A percentile compares a stretch with the other conserved stretches of the same genome.
phyloP scores from a whole-genome alignment of 192 early-diverging fungal species.

The Coemansia sp. region DNA sequence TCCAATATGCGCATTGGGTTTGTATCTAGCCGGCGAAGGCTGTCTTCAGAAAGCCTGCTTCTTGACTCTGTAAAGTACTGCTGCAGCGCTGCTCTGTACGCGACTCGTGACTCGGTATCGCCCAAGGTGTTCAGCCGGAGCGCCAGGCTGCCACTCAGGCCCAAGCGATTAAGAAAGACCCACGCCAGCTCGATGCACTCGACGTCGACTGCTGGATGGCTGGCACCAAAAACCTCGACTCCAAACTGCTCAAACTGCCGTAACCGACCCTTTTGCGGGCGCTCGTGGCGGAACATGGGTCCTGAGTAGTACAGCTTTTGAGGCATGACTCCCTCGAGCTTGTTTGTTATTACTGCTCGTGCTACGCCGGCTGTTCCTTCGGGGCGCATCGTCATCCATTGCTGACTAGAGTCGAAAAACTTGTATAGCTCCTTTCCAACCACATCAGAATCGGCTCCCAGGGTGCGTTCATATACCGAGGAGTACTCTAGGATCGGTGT shows the following conservation, averaged over 20 bases:
- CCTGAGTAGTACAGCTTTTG: conserved; percentile 61
- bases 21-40: conserved; percentile 46
- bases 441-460: conserved; percentile 63
- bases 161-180: conserved; percentile 42
- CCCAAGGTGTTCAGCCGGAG: conserved; percentile 45
- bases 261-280: conserved; percentile 66
- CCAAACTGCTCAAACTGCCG: conserved; percentile 76
- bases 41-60: conserved; percentile 53
- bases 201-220: conserved; percentile 57
- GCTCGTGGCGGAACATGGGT: conserved; percentile 69
- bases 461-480: conserved; percentile 59
- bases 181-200: conserved; percentile 59
- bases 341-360: conserved; percentile 47
- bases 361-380: conserved; percentile 61
- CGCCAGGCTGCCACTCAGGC: conserved; percentile 19
- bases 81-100: conserved; percentile 47
- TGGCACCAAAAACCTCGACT: conserved; percentile 56
- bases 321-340: conserved; percentile 46
- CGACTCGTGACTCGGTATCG: conserved; percentile 18
- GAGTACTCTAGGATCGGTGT: conserved; percentile 68
- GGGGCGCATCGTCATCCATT: conserved; percentile 63
- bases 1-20: conserved; percentile 66
- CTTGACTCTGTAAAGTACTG: conserved; percentile 46
- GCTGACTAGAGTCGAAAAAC: conserved; percentile 58
- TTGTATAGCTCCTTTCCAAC: conserved; percentile 69